Evolutionary conservation across 2,329 filamentous ascomycete genomes (phyloP).

Genomic region (Colletotrichum sp.): DNA sequence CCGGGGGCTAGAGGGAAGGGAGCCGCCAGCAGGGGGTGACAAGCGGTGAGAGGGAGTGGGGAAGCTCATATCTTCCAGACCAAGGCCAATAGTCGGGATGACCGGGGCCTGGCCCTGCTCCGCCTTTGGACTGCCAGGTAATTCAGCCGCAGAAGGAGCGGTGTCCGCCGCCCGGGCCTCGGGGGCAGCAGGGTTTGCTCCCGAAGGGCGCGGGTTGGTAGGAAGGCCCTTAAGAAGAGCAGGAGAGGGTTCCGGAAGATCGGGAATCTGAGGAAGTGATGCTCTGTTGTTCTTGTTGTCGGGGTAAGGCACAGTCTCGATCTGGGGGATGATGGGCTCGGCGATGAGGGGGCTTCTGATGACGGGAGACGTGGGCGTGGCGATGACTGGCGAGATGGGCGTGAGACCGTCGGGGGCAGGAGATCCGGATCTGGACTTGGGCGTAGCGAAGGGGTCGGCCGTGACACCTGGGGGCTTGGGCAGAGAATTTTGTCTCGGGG

Average conservation of each 20-base stretch:
- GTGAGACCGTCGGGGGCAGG: neutral
- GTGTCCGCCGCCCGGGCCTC: slow-evolving; percentile 7
- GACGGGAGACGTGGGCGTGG: slow-evolving; percentile 18
- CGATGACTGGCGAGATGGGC: slow-evolving; percentile 29
- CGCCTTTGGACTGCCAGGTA: neutral
- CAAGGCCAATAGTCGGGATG: slow-evolving; percentile 20
- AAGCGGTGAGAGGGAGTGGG: slow-evolving; percentile 19
- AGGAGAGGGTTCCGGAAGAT: slow-evolving; percentile 41
- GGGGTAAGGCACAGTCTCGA: slow-evolving; percentile 42
- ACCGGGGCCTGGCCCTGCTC: slow-evolving; percentile 6
- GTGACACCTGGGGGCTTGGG: slow-evolving; percentile 41
- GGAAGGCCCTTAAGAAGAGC: slow-evolving; percentile 32
- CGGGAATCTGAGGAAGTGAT: slow-evolving; percentile 31
- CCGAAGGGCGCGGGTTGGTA: slow-evolving; percentile 16
- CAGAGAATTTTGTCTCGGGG: slow-evolving; percentile 50
- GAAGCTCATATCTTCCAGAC: slow-evolving; percentile 20
- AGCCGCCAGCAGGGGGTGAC: slow-evolving; percentile 31
- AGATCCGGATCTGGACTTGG: slow-evolving; percentile 26
- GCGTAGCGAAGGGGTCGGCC: slow-evolving; percentile 41
- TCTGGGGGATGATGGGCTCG: slow-evolving; percentile 40
- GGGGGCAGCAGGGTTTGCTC: slow-evolving; percentile 3
- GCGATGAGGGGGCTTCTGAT: slow-evolving; percentile 23
- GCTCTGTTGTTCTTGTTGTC: slow-evolving; percentile 32
- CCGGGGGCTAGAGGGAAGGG: slow-evolving; percentile 32
- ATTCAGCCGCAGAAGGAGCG: slow-evolving; percentile 7